Evolutionary conservation across 768 basidiomycete genomes (phyloP), one percentile per base, ranked within the genome.

Genomic region (Hysterangium stoloniferum): DNA sequence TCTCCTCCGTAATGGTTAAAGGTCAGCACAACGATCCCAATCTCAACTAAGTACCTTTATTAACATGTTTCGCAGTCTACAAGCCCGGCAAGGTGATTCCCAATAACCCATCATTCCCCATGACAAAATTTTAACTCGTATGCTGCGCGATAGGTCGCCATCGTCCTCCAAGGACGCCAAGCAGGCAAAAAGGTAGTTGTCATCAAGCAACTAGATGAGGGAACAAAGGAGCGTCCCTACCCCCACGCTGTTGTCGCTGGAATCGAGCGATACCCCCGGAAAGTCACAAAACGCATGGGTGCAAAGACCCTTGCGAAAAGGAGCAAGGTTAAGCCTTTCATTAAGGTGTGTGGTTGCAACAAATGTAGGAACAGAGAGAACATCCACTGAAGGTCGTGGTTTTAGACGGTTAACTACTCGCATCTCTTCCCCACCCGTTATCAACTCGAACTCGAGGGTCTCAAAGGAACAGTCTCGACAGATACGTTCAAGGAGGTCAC

Each of bases 351-450:
- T 69, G n/a, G 20, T 35, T 19, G 20, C 35, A 17, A 20, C n/a
- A 24, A 8, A 24, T 17, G 4, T 29, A 28, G 42, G 25, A 34
- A 35, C 15, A n/a, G 40, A 40, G 15, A 2, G 9, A 35, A 32
- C 40, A 24, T 56, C 9, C 8, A 5, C 25, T 28, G 24, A 17
- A 1, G 27, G n/a, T 15, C 48, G 19, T 29, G 51, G 43, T 52
- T 33, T 4, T 45, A 95, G 93, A 75, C 84, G 52, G 70, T 98
- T 70, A 99, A 99, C 82, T 98, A 98, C 78, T 90, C 92, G 52
- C 96, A 99, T 72, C 78, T 99, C 56, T 95, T 98, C 84, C 96
- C 96, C 37, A 98, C 96, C 55, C 95, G 96, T 69, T 99, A 98
- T 72, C 86, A 90, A 56, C 80, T 99, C 62, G 96, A 99, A 68